A percentile compares a stretch with the other conserved stretches of the same genome.
Conservation (phyloP, 495 filamentous ascomycete species). For the Penicillium pancosmium region DNA sequence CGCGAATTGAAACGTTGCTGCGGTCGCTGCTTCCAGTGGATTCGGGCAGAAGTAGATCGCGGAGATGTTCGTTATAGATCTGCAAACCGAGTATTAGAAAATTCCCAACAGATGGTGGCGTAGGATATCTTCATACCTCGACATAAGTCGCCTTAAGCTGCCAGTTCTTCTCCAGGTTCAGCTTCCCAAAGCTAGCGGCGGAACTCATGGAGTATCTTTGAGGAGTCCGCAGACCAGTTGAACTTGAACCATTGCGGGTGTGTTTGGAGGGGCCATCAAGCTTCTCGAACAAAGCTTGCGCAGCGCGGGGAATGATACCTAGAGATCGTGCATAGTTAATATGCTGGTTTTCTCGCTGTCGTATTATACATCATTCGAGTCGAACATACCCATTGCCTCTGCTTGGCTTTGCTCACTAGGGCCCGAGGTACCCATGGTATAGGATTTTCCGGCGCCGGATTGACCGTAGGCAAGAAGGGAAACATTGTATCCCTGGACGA, state of each 20-base stretch:
- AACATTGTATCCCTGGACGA: constrained; percentile 97
- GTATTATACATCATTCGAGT: neutral
- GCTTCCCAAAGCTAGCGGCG: constrained; percentile 54
- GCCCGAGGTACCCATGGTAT: constrained; percentile 97
- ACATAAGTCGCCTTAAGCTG: constrained; percentile 95
- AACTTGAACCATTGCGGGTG: constrained; percentile 56
- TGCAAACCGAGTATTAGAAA: constrained; percentile 31
- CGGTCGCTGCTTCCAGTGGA: constrained; percentile 68
- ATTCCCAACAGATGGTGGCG: neutral
- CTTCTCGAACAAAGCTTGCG: constrained; percentile 83
- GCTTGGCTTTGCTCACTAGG: constrained; percentile 77
- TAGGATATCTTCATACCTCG: constrained; percentile 57
- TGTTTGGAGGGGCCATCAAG: constrained; percentile 59
- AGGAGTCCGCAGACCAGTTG: constrained; percentile 80
- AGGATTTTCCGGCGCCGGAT: constrained; percentile 99
- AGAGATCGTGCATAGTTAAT: constrained; percentile 69
- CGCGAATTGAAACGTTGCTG: constrained; percentile 77
- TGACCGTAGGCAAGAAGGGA: constrained; percentile 97
- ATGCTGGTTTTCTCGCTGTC: constrained; percentile 7
- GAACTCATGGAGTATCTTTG: constrained; percentile 74
- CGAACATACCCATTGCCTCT: constrained; percentile 73
- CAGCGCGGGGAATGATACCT: constrained; percentile 95
- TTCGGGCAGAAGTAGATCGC: constrained; percentile 88
- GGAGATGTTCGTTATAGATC: constrained; percentile 96
- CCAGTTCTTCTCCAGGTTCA: constrained; percentile 76